phyloP scores from a whole-genome alignment of 2,329 filamentous ascomycete genomes.

The Tetracladium maxilliforme region DNA sequence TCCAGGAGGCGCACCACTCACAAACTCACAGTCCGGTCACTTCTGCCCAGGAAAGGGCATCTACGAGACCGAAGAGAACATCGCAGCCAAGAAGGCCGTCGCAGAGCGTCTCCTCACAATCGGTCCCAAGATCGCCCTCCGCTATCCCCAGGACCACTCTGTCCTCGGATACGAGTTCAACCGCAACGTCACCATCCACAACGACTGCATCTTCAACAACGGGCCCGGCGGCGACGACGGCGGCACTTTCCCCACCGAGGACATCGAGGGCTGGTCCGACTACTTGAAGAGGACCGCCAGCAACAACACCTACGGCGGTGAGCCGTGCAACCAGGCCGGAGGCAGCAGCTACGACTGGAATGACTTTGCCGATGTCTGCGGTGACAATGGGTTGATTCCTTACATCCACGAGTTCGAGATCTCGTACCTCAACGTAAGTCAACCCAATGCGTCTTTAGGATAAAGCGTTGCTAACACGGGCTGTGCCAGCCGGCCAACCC shows the following conservation, averaged over 20 bases:
- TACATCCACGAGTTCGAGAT: slow-evolving; percentile 6
- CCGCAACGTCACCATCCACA: slow-evolving; percentile 15
- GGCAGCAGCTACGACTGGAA: slow-evolving; percentile 5
- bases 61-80: too few relatives aligned
- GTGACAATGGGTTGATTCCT: slow-evolving; percentile 4
- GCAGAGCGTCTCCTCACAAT: slow-evolving; percentile 3
- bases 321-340: slow-evolving; percentile 4
- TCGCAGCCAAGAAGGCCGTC: slow-evolving; percentile 3
- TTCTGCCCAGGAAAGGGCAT: too few relatives aligned
- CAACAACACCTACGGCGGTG: slow-evolving; percentile 7
- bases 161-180: slow-evolving; percentile 4
- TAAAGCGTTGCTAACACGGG: too few relatives aligned
- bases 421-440: too few relatives aligned
- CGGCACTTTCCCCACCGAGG: slow-evolving; percentile 5
- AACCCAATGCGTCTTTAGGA: too few relatives aligned
- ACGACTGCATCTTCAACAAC: slow-evolving; percentile 16
- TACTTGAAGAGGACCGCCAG: slow-evolving; percentile 4
- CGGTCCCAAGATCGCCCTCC: slow-evolving; percentile 6
- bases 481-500: too few relatives aligned
- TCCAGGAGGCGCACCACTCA: not conserved
- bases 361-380: slow-evolving; percentile 5
- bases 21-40: slow-evolving; percentile 4
- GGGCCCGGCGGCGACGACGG: slow-evolving; percentile 9
- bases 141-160: slow-evolving; percentile 6
- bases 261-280: slow-evolving; percentile 5